Base-by-base conservation (phyloP, 2,329 filamentous ascomycete genomes). In the Dactylonectria macrodidyma region DNA sequence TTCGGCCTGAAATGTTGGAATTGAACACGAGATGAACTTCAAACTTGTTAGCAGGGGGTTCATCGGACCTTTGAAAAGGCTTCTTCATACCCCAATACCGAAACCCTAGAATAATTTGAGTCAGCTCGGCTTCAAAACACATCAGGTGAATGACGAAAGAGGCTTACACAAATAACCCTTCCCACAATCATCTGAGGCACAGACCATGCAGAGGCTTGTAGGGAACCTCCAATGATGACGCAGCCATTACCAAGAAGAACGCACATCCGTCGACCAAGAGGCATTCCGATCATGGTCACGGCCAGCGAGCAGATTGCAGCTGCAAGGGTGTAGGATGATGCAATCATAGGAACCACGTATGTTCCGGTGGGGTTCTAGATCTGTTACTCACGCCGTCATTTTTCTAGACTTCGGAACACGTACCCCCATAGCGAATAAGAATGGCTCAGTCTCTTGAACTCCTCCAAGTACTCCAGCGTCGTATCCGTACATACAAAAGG, bases 21-120 rank as follows among this genome's bases (percentile, higher is more conserved):
- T 68, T 3, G 66, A 63, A 57, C 66, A 68, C 3, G 66, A 68
- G 38, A 68, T 68, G 30, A 68, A 68, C 66, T 68, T 19, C n/a
- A 47, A 26, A 12, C 16, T 54, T 22, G 57, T 41, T n/a, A 50
- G 22, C 11, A 46, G n/a, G 1, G 10, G 16, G 3, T 19, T 19
- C 30, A 24, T 26, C 14, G 14, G 10, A 19, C 2, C 9, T 8
- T 1, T 1, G 11, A 5, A 16, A 16, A 46, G 14, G 16, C 2
- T 14, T 22, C n/a, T 30, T 24, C 55, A 9, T 58, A 58, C 55
- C 16, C 55, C 55, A 30, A 58, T 58, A 12, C 55, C 55, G 30
- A 47, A 26, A 11, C 55, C 55, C 55, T 58, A 19, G 19, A 19
- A 19, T 1, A 19, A 19, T 19, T 16, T 16, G 14, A 14, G 38